phyloP scores from a whole-genome alignment of 257 asterid species.

The Vinca minor region DNA sequence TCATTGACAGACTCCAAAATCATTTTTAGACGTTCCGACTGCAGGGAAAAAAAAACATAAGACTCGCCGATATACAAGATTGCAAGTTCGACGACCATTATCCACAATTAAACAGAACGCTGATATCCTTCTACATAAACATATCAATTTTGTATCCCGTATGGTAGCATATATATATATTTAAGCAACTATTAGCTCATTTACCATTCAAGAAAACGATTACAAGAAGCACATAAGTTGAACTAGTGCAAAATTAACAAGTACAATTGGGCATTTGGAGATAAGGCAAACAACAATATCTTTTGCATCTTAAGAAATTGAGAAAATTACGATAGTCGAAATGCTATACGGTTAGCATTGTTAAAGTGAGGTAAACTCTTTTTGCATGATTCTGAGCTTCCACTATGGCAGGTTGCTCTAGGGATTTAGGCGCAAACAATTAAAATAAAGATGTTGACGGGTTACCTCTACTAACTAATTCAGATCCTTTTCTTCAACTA shows the following conservation, averaged over 20 bases:
- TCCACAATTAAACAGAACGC: not conserved
- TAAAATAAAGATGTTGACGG: not conserved
- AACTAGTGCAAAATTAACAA: not conserved
- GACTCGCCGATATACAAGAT: not conserved
- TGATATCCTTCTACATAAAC: not conserved
- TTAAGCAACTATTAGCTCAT: not conserved
- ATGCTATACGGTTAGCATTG: not conserved
- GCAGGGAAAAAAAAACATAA: constrained; percentile 14
- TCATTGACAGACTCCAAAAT: constrained; percentile 73
- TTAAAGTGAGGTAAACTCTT: not conserved
- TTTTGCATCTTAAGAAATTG: not conserved
- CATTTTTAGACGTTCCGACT: constrained; percentile 81
- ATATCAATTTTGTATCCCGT: not conserved
- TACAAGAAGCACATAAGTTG: not conserved
- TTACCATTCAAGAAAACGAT: not conserved
- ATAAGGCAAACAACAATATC: not conserved
- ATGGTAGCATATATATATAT: not conserved
- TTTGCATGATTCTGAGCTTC: not conserved
- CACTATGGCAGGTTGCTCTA: not conserved
- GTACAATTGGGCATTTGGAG: too few species aligned
- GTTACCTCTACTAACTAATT: not conserved
- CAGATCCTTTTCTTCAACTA: not conserved
- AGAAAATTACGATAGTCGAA: not conserved
- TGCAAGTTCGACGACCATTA: not conserved
- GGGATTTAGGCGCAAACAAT: not conserved